A percentile compares a stretch with the other conserved stretches of the same genome.
Conservation (phyloP, 768 basidiomycete species). For the Amanita thiersii region DNA sequence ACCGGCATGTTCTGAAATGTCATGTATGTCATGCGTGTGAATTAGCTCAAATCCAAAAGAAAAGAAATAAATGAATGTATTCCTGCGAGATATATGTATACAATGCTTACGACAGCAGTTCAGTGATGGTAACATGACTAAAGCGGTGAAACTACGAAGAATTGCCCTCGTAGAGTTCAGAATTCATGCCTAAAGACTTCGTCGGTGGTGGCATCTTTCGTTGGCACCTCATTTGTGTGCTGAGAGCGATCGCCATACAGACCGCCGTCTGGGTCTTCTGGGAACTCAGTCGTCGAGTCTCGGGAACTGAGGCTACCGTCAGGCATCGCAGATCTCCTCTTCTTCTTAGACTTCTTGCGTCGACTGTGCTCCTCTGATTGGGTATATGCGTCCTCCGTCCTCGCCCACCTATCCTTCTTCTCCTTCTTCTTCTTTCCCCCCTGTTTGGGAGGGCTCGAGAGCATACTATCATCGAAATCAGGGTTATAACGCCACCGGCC, state of each 20-base stretch:
- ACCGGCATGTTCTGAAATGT: no score
- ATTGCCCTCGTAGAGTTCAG: conserved; percentile 21
- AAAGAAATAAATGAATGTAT: no score
- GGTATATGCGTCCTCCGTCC: conserved; percentile 79
- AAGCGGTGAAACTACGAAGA: no score
- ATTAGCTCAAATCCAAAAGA: no score
- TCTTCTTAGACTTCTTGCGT: conserved; percentile 60
- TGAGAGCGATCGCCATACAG: conserved; percentile 40
- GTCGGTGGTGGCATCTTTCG: conserved; percentile 21
- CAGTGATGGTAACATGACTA: no score
- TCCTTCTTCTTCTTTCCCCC: conserved; percentile 62
- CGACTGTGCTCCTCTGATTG: conserved; percentile 34
- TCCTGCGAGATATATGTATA: no score
- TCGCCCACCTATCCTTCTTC: conserved; percentile 84
- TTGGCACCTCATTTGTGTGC: conserved; percentile 11
- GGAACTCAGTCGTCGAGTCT: conserved; percentile 41
- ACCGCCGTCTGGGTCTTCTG: conserved; percentile 70
- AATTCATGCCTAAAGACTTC: conserved; percentile 64
- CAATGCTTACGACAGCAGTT: no score
- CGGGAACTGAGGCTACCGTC: conserved; percentile 26
- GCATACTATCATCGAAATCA: conserved; percentile 64
- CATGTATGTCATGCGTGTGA: no score
- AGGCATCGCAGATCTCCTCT: conserved; percentile 35
- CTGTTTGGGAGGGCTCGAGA: conserved; percentile 29
- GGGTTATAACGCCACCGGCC: conserved; percentile 83